Evolutionary conservation across 1,284 basidiomycete species (phyloP), one percentile per base, ranked within the genome.

Genomic region (Leccinum solheimii): DNA sequence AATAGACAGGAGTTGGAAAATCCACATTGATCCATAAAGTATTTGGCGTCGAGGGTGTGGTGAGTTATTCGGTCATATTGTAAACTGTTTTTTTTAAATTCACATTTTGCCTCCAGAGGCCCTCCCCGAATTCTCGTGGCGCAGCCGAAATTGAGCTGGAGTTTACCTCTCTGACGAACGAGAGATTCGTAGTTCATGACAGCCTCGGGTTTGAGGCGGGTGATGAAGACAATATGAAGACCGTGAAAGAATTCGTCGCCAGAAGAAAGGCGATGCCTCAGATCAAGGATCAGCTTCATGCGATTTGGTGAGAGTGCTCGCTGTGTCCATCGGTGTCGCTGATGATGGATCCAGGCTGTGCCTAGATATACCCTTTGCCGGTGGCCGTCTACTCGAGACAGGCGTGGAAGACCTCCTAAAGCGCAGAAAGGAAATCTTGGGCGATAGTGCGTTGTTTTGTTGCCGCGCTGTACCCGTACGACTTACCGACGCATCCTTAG

Each of bases 1-100:
- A 23, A 19, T 50, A 67, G 68, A 52, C 68, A 5, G 66, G 68
- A 2, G 66, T 64, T 13, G 66, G 66, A 16, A 69, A 70, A 58
- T 59, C 66, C 30, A 51, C 60, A 6, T 56, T 67, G 8, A 59
- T 70, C 10, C 21, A 11, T 2, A 59, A 13, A 21, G 51, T 68
- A 3, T 67, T 69, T 32, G 64, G 58, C 2, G 66, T 69, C 1
- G 4, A 43, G 3, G 21, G 45, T 2, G 55, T 67, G 3, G 66
- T 70, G 32, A 66, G 61, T 38, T 11, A 27, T n/a, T 51, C 30
- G 23, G 43, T 21, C 5, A 13, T 43, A 34, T n/a, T 19, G 19
- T 7, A 3, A 3, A 3, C 6, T 6, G 9, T 16, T 11, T 43
- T 40, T 11, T 43, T 11, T 23, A 5, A 13, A 2, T 30, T 48